Percentiles rank a stretch among this genome's conserved stretches.
Conservation (phyloP, 371 early-diverging fungal species). For the Batrachochytrium dendrobatidis region DNA sequence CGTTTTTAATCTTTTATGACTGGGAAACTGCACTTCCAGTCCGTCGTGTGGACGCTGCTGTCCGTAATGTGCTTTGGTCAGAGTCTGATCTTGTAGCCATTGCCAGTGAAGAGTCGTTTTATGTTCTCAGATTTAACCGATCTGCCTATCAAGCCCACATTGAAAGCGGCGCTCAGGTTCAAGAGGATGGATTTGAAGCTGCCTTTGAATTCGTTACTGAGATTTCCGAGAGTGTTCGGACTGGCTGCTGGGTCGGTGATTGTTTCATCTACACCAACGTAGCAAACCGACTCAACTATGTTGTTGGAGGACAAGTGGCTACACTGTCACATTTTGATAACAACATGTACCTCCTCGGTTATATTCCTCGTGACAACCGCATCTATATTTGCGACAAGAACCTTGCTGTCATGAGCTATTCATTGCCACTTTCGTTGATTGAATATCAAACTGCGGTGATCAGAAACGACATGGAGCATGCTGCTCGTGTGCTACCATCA, state of each 20-base stretch:
- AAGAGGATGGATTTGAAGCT: conserved; percentile 92
- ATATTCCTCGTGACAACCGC: conserved; percentile 87
- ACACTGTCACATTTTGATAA: conserved; percentile 92
- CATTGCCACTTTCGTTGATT: conserved; percentile 84
- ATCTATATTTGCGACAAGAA: conserved; percentile 92
- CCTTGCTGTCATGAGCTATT: conserved; percentile 77
- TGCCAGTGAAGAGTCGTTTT: conserved; percentile 85
- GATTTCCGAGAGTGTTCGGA: conserved; percentile 76
- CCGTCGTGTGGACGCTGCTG: conserved; percentile 88
- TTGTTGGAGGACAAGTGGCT: conserved; percentile 86
- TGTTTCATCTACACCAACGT: conserved; percentile 94
- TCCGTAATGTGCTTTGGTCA: conserved; percentile 85
- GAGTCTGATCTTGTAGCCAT: conserved; percentile 90
- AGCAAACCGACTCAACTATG: conserved; percentile 85
- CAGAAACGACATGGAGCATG: conserved; percentile 81
- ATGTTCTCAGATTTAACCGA: conserved; percentile 85
- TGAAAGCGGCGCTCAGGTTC: conserved; percentile 64
- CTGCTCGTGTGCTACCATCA: conserved; percentile 67
- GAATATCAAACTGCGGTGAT: conserved; percentile 95
- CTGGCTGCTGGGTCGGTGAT: conserved; percentile 96
- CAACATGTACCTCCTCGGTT: conserved; percentile 86
- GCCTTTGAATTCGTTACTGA: conserved; percentile 93
- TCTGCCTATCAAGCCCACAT: conserved; percentile 67
- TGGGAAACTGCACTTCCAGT: conserved; percentile 90
- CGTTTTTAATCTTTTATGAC: conserved; percentile 89